phyloP scores from a whole-genome alignment of 2,329 filamentous ascomycete genomes.

The Geoglossum cookeanum region DNA sequence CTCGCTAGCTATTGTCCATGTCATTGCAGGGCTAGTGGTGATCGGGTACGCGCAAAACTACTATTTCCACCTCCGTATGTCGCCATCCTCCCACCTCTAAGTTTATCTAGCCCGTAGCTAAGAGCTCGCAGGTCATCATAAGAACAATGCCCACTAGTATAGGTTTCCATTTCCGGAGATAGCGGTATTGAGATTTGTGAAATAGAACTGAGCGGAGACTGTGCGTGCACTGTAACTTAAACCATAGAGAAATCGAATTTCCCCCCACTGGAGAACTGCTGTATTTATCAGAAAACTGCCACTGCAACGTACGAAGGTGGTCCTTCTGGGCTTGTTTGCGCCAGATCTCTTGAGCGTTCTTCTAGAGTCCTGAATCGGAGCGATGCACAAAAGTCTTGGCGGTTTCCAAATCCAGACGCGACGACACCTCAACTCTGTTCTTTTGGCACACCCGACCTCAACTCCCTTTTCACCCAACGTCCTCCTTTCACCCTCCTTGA shows the following conservation, averaged over 20 bases:
- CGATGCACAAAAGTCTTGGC: constrained; percentile 2
- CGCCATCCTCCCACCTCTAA: neutral
- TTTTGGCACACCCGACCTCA: constrained; percentile 3
- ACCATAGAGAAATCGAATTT: neutral
- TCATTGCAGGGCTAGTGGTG: constrained; percentile 55
- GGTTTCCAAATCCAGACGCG: neutral
- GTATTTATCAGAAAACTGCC: too few species aligned
- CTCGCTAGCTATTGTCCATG: constrained; percentile 63
- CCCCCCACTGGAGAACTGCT: neutral
- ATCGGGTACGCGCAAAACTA: constrained; percentile 95
- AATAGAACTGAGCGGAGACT: neutral
- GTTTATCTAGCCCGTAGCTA: constrained; percentile 6
- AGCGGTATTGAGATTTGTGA: neutral
- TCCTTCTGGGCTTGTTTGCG: neutral
- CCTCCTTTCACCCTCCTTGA: neutral
- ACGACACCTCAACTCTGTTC: constrained; percentile 4
- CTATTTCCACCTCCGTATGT: constrained; percentile 98
- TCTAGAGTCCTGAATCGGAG: neutral
- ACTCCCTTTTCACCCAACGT: constrained; percentile 3
- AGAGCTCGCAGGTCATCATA: constrained; percentile 68
- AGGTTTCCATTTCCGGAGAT: neutral
- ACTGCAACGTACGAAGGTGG: neutral
- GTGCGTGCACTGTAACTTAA: neutral
- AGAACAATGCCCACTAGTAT: constrained; percentile 93
- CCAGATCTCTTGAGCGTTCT: neutral